These are phyloP conservation scores for Fraxinus sp. DNA, from an alignment of 305 asterid species.

Conservation along the genomic window DNA sequence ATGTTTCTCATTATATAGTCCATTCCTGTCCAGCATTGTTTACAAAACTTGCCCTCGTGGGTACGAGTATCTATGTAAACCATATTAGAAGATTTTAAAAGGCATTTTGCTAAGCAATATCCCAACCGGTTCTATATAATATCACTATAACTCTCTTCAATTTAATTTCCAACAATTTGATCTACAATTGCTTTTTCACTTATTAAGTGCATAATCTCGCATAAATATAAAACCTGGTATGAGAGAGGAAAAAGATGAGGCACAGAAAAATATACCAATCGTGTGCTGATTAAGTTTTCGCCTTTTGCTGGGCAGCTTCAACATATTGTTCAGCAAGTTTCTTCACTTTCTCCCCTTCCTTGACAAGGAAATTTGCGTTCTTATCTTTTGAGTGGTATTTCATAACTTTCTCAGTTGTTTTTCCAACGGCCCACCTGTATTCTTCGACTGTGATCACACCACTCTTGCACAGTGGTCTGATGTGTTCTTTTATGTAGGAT, in stretches of 20 bases:
- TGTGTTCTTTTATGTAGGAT: conserved; percentile 90
- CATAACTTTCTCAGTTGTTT: conserved; percentile 94
- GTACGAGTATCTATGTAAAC: neutral
- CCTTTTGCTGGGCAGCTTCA: conserved; percentile 68
- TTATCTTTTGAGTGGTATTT: conserved; percentile 83
- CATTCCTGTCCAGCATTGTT: neutral
- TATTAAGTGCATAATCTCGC: neutral
- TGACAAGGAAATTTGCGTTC: conserved; percentile 87
- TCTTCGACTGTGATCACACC: conserved; percentile 95
- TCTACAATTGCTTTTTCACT: neutral
- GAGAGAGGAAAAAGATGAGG: neutral
- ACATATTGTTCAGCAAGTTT: conserved; percentile 87
- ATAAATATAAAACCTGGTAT: neutral
- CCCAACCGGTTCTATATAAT: neutral
- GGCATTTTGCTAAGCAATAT: conserved; percentile 15
- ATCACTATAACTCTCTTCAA: neutral
- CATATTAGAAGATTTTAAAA: neutral
- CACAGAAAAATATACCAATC: neutral
- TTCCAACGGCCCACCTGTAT: conserved; percentile 90
- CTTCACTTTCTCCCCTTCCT: conserved; percentile 96
- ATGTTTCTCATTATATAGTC: neutral
- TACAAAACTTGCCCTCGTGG: conserved; percentile 3
- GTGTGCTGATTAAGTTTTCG: conserved; percentile 27
- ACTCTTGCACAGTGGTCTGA: conserved; percentile 93
- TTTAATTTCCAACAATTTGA: conserved; percentile 10